Conservation (phyloP, 345 rosid genomes). For the Hypericum perforatum region DNA sequence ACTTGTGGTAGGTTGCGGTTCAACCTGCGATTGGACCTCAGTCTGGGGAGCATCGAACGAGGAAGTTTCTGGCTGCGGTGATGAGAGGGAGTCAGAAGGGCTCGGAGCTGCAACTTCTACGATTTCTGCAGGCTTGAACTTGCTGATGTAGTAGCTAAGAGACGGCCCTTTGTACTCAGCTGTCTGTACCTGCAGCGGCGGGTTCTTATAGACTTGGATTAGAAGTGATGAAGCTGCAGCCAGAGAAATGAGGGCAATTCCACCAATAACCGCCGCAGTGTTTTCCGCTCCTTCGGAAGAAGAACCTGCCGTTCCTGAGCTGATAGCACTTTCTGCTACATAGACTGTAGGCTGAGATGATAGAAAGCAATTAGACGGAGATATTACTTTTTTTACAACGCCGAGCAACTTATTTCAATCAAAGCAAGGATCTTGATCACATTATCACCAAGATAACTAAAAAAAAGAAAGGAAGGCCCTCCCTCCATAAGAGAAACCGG, state of each 20-base stretch:
- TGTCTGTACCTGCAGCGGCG: constrained; percentile 36
- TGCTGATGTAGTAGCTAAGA: constrained; percentile 81
- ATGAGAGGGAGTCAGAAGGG: constrained; percentile 28
- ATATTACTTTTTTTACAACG: too few species aligned
- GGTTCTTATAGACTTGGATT: constrained; percentile 59
- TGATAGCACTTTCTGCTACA: constrained; percentile 78
- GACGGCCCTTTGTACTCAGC: constrained; percentile 64
- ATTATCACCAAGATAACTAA: too few species aligned
- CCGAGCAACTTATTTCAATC: too few species aligned
- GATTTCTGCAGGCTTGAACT: constrained; percentile 57
- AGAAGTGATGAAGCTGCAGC: constrained; percentile 68
- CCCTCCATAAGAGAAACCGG: too few species aligned
- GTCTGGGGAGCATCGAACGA: constrained; percentile 27
- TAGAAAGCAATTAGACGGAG: too few species aligned
- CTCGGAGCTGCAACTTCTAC: constrained; percentile 38
- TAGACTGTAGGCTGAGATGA: constrained; percentile 90
- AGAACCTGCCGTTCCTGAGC: constrained; percentile 84
- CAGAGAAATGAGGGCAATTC: constrained; percentile 46
- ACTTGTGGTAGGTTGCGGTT: constrained; percentile 17
- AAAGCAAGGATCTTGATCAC: too few species aligned
- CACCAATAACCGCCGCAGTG: constrained; percentile 54
- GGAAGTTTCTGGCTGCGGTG: constrained; percentile 22
- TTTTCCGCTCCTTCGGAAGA: constrained; percentile 72
- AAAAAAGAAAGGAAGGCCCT: too few species aligned
- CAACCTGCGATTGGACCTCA: constrained; percentile 31